A percentile compares a stretch with the other conserved stretches of the same genome.
Evolutionary conservation across 208 protist genomes (phyloP).

Genomic region (Endotrypanum monterogeii): DNA sequence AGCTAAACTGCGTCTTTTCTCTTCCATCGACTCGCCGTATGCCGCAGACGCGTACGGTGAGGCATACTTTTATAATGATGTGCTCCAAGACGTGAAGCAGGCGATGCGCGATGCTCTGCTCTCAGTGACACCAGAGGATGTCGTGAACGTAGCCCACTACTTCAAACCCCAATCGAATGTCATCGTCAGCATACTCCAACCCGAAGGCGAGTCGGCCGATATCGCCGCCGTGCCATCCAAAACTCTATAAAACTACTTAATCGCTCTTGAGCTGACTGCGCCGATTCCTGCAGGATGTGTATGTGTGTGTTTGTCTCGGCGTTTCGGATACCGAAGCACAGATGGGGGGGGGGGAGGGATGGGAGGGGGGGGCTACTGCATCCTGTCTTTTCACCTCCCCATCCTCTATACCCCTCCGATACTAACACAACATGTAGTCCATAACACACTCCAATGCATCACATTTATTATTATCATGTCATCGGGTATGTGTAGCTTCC

Average conservation of each 20-base stretch:
- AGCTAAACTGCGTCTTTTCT: conserved; percentile 89
- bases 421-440: no score
- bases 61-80: conserved; percentile 78
- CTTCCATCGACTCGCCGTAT: conserved; percentile 86
- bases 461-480: no score
- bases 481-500: no score
- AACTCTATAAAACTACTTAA: background rate
- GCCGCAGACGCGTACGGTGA: conserved; percentile 82
- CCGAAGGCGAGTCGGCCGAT: conserved; percentile 10
- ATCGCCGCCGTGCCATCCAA: background rate
- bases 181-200: conserved; percentile 39
- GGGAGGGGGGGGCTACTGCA: no score
- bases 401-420: no score
- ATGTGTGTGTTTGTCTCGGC: no score
- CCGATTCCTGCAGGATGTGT: background rate
- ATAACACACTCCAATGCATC: no score
- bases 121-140: conserved; percentile 59
- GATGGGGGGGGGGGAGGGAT: no score
- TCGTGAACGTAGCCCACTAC: conserved; percentile 60
- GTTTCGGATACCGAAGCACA: background rate
- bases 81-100: conserved; percentile 71
- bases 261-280: no score
- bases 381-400: no score
- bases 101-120: conserved; percentile 77
- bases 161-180: conserved; percentile 37